phyloP scores from a whole-genome alignment of 805 yeast genomes.

The Zygoascus ofunaensis region DNA sequence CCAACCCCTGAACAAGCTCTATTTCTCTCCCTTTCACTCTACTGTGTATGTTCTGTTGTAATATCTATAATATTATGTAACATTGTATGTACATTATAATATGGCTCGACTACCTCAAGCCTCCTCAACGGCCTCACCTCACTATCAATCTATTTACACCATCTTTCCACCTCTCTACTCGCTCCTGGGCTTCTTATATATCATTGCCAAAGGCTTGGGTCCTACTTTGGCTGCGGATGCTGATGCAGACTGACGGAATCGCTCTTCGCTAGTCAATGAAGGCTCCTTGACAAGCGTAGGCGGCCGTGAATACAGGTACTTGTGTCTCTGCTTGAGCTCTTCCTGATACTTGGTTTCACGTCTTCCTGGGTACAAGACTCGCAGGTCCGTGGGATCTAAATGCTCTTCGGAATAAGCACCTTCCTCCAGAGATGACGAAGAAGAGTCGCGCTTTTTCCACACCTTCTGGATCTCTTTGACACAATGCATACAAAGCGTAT shows the following conservation, averaged over 20 bases:
- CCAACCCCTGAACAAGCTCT: no score
- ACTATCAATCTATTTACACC: no score
- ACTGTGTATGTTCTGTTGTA: no score
- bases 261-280: not conserved
- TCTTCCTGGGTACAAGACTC: slow-evolving; percentile 68
- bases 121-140: no score
- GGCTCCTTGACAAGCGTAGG: not conserved
- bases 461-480: slow-evolving; percentile 68
- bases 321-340: slow-evolving; percentile 43
- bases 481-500: slow-evolving; percentile 88
- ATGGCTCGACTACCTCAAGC: no score
- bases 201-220: slow-evolving; percentile 3
- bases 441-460: slow-evolving; percentile 42
- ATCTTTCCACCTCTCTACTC: no score
- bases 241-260: not conserved
- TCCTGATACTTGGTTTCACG: slow-evolving; percentile 35
- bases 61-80: no score
- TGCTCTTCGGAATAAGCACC: slow-evolving; percentile 21
- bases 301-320: slow-evolving; percentile 45
- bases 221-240: slow-evolving; percentile 2
- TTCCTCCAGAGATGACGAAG: slow-evolving; percentile 9
- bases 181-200: slow-evolving; percentile 3
- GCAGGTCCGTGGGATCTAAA: slow-evolving; percentile 49
- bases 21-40: no score
- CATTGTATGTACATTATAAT: no score